These are phyloP conservation scores for Apodospora peruviana DNA, from an alignment of 495 filamentous ascomycete genomes.

Conservation along the genomic window DNA sequence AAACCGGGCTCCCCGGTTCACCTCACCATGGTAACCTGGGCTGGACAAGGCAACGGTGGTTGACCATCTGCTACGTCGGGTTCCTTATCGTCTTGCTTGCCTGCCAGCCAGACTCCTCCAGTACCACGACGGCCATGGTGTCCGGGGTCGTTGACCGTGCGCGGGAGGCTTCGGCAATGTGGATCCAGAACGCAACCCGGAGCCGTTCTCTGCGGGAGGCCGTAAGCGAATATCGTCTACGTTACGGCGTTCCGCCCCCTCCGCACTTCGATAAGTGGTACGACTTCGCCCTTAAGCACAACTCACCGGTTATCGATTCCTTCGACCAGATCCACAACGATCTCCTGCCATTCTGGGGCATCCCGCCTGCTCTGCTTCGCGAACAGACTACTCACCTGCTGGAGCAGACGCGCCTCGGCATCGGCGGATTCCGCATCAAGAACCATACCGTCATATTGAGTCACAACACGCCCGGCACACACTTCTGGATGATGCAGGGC, in stretches of 20 bases:
- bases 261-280: background rate
- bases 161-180: background rate
- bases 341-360: background rate
- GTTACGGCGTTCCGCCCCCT: background rate
- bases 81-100: background rate
- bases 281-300: background rate
- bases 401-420: background rate
- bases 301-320: background rate
- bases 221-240: background rate
- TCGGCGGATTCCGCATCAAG: background rate
- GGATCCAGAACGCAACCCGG: background rate
- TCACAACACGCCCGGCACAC: background rate
- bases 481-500: background rate
- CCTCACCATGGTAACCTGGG: background rate
- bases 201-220: background rate
- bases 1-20: background rate
- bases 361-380: background rate
- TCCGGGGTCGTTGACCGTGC: background rate
- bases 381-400: background rate
- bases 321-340: background rate
- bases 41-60: background rate
- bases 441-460: background rate
- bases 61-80: background rate
- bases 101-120: background rate
- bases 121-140: background rate